A percentile compares a stretch with the other conserved stretches of the same genome.
These are phyloP conservation scores for Hypericum perforatum DNA, from an alignment of 345 rosid genomes.

Conservation along the genomic window DNA sequence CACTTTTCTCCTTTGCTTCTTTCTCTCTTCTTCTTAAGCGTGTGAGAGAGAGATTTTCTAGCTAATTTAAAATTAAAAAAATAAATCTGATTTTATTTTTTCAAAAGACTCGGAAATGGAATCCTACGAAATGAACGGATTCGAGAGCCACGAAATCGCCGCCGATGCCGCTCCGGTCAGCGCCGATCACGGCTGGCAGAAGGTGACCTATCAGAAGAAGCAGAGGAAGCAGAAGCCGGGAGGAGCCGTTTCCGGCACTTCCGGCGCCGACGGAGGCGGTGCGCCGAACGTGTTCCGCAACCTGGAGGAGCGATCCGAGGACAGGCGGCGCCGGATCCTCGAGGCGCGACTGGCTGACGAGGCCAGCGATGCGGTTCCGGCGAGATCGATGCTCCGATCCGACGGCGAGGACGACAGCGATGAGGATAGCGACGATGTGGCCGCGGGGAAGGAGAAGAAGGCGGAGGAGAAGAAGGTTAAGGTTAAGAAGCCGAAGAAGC, in stretches of 20 bases:
- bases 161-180: too few relatives aligned
- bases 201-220: constrained; percentile 57
- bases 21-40: too few relatives aligned
- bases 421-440: constrained; percentile 33
- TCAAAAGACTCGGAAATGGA: too few relatives aligned
- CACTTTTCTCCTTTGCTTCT: too few relatives aligned
- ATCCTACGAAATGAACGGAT: too few relatives aligned
- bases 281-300: constrained; percentile 30
- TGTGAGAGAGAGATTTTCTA: too few relatives aligned
- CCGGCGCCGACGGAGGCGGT: constrained; percentile 10
- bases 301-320: constrained; percentile 46
- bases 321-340: constrained; percentile 33
- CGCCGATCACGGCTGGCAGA: constrained; percentile 63
- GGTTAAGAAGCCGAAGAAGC: constrained; percentile 59
- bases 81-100: too few relatives aligned
- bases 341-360: constrained; percentile 27
- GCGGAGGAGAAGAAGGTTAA: constrained; percentile 33
- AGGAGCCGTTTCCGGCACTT: constrained; percentile 14
- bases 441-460: constrained; percentile 18
- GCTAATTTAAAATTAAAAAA: too few relatives aligned
- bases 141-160: too few relatives aligned
- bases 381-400: constrained; percentile 31
- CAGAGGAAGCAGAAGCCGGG: constrained; percentile 38
- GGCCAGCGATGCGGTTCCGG: constrained; percentile 8
- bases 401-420: constrained; percentile 28